Percentiles rank a stretch among this genome's conserved stretches.
Evolutionary conservation across 208 protist genomes (phyloP).

Genomic region (Crithidia fasciculata): DNA sequence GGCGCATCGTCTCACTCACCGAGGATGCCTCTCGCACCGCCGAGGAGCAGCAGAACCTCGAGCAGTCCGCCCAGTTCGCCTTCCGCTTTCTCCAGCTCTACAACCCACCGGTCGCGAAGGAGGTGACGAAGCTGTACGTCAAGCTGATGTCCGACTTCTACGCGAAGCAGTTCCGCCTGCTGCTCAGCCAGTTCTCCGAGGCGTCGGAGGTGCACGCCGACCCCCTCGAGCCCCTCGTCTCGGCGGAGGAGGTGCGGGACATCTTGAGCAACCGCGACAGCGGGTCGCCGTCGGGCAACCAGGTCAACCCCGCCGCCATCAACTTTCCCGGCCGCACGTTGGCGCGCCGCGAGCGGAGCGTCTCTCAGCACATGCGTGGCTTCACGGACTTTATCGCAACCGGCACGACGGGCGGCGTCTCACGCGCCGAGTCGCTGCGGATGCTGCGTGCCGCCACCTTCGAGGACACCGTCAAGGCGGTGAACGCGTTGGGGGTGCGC

Average conservation of each 20-base stretch:
- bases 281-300: conserved; percentile 56
- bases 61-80: conserved; percentile 68
- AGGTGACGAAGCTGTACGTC: conserved; percentile 69
- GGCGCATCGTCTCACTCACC: conserved; percentile 52
- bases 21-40: conserved; percentile 44
- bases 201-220: conserved; percentile 49
- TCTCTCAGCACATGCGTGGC: conserved; percentile 75
- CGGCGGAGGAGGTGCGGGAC: conserved; percentile 57
- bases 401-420: conserved; percentile 6
- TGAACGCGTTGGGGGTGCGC: conserved; percentile 50
- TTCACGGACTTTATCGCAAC: conserved; percentile 23
- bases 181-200: conserved; percentile 52
- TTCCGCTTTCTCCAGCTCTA: conserved; percentile 81
- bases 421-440: conserved; percentile 30
- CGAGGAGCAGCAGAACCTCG: conserved; percentile 58
- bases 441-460: conserved; percentile 59
- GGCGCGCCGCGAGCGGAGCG: conserved; percentile 68
- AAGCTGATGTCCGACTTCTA: conserved; percentile 65
- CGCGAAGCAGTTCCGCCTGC: conserved; percentile 39
- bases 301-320: conserved; percentile 41
- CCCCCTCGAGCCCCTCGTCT: conserved; percentile 68
- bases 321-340: conserved; percentile 57
- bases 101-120: conserved; percentile 67
- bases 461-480: conserved; percentile 55
- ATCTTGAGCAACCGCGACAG: conserved; percentile 70